These are phyloP conservation scores for Candida sp. DNA, from an alignment of 1,139 yeast genomes.

Conservation along the genomic window DNA sequence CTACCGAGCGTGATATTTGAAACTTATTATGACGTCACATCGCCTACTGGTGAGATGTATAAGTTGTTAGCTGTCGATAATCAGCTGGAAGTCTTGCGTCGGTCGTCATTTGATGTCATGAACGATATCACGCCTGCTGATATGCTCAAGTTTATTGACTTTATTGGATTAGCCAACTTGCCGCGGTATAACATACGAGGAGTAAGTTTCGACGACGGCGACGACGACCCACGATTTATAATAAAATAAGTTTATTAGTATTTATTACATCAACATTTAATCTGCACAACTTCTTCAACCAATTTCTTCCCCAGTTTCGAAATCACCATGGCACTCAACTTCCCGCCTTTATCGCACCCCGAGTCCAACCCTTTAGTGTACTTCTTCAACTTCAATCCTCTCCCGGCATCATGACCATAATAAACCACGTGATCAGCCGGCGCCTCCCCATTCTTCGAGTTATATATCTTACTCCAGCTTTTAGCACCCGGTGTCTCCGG, in stretches of 20 bases:
- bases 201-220: not conserved
- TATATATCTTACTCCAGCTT: slow-evolving; percentile 71
- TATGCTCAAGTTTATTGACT: not conserved
- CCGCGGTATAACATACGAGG: not conserved
- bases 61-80: not conserved
- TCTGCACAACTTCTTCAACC: slow-evolving; percentile 12
- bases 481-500: slow-evolving; percentile 51
- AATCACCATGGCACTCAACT: slow-evolving; percentile 64
- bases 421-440: slow-evolving; percentile 51
- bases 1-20: not conserved
- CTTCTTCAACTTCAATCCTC: slow-evolving; percentile 69
- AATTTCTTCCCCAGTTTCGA: slow-evolving; percentile 6
- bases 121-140: not conserved
- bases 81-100: not conserved
- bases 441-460: slow-evolving; percentile 47
- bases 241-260: no score
- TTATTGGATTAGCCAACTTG: slow-evolving; percentile 2
- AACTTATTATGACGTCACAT: not conserved
- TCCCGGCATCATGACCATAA: slow-evolving; percentile 90
- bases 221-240: not conserved
- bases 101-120: slow-evolving; percentile 1
- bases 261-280: no score
- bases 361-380: slow-evolving; percentile 83
- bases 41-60: no score
- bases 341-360: slow-evolving; percentile 79